Percentiles rank a stretch among this genome's conserved stretches.
Conservation (phyloP, 2,329 filamentous ascomycete species). For the Hortaea werneckii region DNA sequence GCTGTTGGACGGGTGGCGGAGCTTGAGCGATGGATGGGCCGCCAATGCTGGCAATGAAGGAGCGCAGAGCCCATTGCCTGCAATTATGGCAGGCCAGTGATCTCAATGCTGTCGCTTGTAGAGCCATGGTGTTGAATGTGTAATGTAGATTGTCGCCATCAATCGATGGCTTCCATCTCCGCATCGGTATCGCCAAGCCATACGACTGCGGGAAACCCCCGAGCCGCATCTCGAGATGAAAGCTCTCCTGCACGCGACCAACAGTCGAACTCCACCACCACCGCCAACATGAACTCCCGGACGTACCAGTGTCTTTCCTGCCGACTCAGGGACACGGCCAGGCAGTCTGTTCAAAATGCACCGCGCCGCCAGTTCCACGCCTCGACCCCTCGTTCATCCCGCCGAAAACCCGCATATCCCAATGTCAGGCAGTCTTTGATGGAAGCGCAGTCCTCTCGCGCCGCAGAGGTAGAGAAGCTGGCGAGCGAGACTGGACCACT, state of each 20-base stretch:
- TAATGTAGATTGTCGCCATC: background rate
- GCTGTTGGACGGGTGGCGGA: conserved; percentile 5
- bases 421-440: conserved; percentile 28
- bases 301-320: conserved; percentile 26
- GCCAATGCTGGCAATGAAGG: conserved; percentile 22
- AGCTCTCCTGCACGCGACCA: background rate
- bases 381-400: conserved; percentile 27
- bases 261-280: background rate
- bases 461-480: conserved; percentile 2
- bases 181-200: background rate
- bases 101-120: background rate
- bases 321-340: conserved; percentile 13
- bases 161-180: background rate
- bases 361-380: conserved; percentile 32
- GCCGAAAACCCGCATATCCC: conserved; percentile 33
- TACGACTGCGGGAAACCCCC: background rate
- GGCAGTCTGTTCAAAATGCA: conserved; percentile 4
- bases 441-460: conserved; percentile 6
- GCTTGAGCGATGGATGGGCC: conserved; percentile 5
- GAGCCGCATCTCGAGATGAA: background rate
- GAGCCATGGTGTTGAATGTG: background rate
- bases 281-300: conserved; percentile 16
- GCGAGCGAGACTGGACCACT: conserved; percentile 9
- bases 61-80: conserved; percentile 18
- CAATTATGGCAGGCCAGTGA: conserved; percentile 11